phyloP scores from a whole-genome alignment of 2,329 filamentous ascomycete genomes.

The Ascochyta clinopodiicola region DNA sequence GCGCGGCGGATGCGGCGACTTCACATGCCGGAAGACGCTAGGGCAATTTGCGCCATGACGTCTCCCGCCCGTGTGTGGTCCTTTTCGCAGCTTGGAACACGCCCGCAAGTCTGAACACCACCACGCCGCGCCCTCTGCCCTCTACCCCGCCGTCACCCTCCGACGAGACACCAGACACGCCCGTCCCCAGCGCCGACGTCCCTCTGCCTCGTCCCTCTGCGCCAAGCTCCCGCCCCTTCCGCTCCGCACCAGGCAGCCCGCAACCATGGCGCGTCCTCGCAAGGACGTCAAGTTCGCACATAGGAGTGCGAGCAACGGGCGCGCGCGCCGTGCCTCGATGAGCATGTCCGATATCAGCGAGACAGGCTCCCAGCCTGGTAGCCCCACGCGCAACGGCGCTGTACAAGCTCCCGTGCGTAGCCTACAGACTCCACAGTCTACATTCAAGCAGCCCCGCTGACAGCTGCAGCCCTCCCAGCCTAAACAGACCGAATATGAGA shows the following conservation, averaged over 20 bases:
- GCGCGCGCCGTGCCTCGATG: conserved; percentile 66
- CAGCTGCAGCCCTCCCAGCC: conserved; percentile 46
- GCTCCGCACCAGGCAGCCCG: background rate
- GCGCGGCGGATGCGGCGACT: conserved; percentile 3
- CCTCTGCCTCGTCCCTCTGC: background rate
- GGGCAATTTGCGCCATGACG: conserved; percentile 10
- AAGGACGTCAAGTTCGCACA: conserved; percentile 68
- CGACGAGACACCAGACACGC: background rate
- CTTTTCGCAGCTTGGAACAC: conserved; percentile 8
- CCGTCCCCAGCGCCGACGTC: background rate
- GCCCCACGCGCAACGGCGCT: conserved; percentile 56
- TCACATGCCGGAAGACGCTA: conserved; percentile 1
- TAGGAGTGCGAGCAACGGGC: conserved; percentile 56
- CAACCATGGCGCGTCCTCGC: conserved; percentile 51
- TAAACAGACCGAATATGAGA: conserved; percentile 79
- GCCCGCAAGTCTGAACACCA: background rate
- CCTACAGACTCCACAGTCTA: too few relatives aligned
- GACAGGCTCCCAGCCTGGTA: conserved; percentile 59
- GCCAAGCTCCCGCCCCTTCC: background rate
- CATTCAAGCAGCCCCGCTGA: conserved; percentile 23
- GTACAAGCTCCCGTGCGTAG: background rate
- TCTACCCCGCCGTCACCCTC: background rate
- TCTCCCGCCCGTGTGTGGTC: conserved; percentile 13
- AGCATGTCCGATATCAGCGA: conserved; percentile 77
- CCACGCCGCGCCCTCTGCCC: conserved; percentile 3